Evolutionary conservation across 768 basidiomycete genomes (phyloP).

Genomic region (Lepiota brunneoincarnata): DNA sequence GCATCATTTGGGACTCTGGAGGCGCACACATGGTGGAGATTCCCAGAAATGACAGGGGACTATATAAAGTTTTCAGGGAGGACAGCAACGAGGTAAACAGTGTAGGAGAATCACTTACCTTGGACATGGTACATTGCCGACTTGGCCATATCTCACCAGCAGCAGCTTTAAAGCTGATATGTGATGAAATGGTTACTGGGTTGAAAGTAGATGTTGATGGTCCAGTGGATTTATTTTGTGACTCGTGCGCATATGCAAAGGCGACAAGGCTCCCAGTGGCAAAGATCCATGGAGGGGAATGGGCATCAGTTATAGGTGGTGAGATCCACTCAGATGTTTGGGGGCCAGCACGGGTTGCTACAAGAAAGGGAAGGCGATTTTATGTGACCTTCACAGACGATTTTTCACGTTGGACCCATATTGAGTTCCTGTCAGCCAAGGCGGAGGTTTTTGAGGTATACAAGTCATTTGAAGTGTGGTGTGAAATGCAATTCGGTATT

Average conservation of each 20-base stretch:
- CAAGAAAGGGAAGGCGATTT: slow-evolving; percentile 20
- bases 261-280: slow-evolving; percentile 28
- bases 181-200: slow-evolving; percentile 24
- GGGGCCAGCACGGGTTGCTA: slow-evolving; percentile 29
- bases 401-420: slow-evolving; percentile 7
- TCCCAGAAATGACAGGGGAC: background rate
- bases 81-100: slow-evolving; percentile 1
- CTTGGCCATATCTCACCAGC: background rate
- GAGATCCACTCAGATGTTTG: slow-evolving; percentile 35
- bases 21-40: too few relatives aligned
- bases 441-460: slow-evolving; percentile 26
- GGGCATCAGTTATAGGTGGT: slow-evolving; percentile 16
- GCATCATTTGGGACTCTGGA: slow-evolving; percentile 20
- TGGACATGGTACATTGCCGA: background rate
- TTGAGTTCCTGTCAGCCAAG: slow-evolving; percentile 26
- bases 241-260: slow-evolving; percentile 23
- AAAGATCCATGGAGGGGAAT: slow-evolving; percentile 21
- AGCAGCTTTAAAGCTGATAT: slow-evolving; percentile 20
- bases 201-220: slow-evolving; percentile 22
- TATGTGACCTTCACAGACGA: slow-evolving; percentile 31
- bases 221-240: slow-evolving; percentile 8
- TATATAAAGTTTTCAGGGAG: background rate
- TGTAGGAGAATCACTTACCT: background rate
- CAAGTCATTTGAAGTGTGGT: slow-evolving; percentile 29
- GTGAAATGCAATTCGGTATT: slow-evolving; percentile 26